Evolutionary conservation across 345 rosid species (phyloP).

Genomic region (Mercurialis annua): DNA sequence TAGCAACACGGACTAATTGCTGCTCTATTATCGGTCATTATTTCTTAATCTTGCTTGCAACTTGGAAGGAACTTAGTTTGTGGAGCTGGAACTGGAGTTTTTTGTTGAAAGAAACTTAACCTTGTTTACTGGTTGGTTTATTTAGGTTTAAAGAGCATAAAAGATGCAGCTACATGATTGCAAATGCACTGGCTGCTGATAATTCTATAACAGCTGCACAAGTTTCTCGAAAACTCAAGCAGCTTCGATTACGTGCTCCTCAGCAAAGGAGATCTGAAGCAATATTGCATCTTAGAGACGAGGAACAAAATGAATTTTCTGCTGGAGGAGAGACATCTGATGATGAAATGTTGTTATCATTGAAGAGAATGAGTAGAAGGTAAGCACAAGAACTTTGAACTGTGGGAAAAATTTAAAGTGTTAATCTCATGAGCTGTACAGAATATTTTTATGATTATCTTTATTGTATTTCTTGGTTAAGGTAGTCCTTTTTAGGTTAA

Average conservation of each 20-base stretch:
- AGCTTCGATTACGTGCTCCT: conserved; percentile 64
- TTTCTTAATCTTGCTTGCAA: neutral
- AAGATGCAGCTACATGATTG: conserved; percentile 75
- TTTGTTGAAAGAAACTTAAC: conserved; percentile 14
- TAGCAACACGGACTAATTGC: neutral
- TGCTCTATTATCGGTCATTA: neutral
- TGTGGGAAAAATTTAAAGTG: neutral
- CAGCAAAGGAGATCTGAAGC: conserved; percentile 38
- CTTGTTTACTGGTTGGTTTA: conserved; percentile 6
- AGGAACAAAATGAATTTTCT: conserved; percentile 36
- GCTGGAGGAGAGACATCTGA: conserved; percentile 39
- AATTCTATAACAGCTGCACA: conserved; percentile 61
- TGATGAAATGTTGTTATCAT: conserved; percentile 60
- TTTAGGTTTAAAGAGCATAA: conserved; percentile 73
- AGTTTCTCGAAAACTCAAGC: conserved; percentile 73
- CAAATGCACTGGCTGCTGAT: conserved; percentile 63
- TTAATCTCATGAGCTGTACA: neutral
- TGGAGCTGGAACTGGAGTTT: neutral
- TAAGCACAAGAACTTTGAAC: conserved; percentile 21
- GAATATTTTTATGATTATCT: too few relatives aligned
- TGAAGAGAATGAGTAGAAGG: conserved; percentile 64
- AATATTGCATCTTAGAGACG: conserved; percentile 46
- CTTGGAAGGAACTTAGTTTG: neutral
- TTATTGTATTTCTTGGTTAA: too few relatives aligned
- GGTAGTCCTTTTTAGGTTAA: too few relatives aligned